A percentile compares a stretch with the other conserved stretches of the same genome.
phyloP scores from a whole-genome alignment of 768 basidiomycete genomes.

The Suillus variegatus region DNA sequence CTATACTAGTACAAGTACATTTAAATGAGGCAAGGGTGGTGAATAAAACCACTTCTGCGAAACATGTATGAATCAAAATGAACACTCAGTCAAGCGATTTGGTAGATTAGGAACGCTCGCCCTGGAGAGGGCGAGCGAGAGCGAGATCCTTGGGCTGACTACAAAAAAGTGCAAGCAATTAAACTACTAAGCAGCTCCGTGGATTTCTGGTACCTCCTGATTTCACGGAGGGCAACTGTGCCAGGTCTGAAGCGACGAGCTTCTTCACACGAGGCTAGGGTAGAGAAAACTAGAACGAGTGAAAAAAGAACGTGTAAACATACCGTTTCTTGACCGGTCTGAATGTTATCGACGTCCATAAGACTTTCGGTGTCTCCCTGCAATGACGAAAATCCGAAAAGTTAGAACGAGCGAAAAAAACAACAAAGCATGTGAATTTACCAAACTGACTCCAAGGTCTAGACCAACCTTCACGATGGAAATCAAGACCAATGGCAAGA shows the following conservation, averaged over 20 bases:
- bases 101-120: slow-evolving; percentile 26
- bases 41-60: not conserved
- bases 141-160: slow-evolving; percentile 35
- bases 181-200: slow-evolving; percentile 67
- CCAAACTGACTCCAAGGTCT: too few species aligned
- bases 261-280: slow-evolving; percentile 72
- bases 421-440: too few species aligned
- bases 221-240: slow-evolving; percentile 94
- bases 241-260: slow-evolving; percentile 87
- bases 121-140: slow-evolving; percentile 33
- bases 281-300: too few species aligned
- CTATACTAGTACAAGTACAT: not conserved
- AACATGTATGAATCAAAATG: not conserved
- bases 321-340: too few species aligned
- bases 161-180: not conserved
- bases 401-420: too few species aligned
- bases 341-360: too few species aligned
- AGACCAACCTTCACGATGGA: too few species aligned
- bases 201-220: slow-evolving; percentile 89
- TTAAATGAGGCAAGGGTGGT: not conserved
- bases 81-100: not conserved
- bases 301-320: too few species aligned
- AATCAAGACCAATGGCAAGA: too few species aligned
- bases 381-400: too few species aligned
- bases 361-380: too few species aligned